phyloP scores from a whole-genome alignment of 345 rosid genomes.

The Dovyalis caffra region DNA sequence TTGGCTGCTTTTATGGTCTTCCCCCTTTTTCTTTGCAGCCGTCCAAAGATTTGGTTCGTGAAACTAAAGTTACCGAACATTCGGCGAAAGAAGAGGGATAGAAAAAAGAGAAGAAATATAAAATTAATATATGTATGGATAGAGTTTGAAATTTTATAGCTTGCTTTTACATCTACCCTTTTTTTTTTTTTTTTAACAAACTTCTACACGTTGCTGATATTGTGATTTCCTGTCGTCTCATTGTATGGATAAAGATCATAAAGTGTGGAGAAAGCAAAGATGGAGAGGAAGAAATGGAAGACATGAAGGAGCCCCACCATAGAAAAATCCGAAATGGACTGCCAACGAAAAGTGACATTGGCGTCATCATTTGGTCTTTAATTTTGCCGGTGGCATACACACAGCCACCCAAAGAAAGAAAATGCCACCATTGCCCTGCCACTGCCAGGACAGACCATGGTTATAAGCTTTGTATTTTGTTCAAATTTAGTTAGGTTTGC shows the following conservation, averaged over 20 bases:
- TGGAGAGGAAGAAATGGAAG: neutral
- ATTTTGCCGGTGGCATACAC: slow-evolving; percentile 16
- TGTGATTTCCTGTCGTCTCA: slow-evolving; percentile 1
- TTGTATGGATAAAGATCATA: neutral
- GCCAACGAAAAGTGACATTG: slow-evolving; percentile 19
- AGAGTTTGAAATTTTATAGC: neutral
- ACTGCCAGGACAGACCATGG: too few species aligned
- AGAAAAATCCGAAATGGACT: slow-evolving; percentile 24
- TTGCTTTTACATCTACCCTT: slow-evolving; percentile 12
- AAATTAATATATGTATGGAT: neutral
- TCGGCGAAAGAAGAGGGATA: neutral
- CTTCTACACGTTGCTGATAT: too few species aligned
- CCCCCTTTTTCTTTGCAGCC: slow-evolving; percentile 7
- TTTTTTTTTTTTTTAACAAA: too few species aligned
- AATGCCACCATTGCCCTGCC: neutral
- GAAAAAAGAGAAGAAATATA: neutral
- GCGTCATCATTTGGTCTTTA: slow-evolving; percentile 34
- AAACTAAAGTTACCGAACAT: slow-evolving; percentile 11
- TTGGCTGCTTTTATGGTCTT: neutral
- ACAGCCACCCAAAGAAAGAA: neutral
- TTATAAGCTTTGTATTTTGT: too few species aligned
- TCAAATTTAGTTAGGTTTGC: too few species aligned
- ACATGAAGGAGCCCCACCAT: slow-evolving; percentile 9
- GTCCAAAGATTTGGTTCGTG: slow-evolving; percentile 22
- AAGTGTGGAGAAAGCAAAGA: slow-evolving; percentile 5